Base-by-base conservation (phyloP, 768 basidiomycete genomes). In the Panellus pusillus region DNA sequence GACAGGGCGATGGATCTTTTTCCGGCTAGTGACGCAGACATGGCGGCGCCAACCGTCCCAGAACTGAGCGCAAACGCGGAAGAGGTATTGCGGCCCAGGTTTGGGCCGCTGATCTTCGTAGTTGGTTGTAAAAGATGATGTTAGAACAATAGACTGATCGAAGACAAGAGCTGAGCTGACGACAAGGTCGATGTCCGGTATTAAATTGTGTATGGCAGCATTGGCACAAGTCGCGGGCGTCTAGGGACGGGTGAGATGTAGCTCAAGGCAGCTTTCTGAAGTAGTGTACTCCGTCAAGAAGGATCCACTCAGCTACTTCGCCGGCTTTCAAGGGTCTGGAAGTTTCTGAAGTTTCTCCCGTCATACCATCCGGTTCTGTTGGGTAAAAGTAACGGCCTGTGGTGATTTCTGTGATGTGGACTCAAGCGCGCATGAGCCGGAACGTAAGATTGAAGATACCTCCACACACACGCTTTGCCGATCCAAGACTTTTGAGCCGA, bases 161-260 rank as follows among this genome's bases (percentile, higher is more conserved):
- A 27, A 24, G 27, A 27, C 38, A 29, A 61, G 60, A 54, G 64
- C 55, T 28, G 40, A 17, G 73, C 81, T 31, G 62, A 91, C 89
- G 52, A 98, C 83, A n/a, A 98, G 81, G 69, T 98, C 93, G 29
- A 98, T 90, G 65, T 90, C 87, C 2, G 85, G 86, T 67, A 86
- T 95, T 9, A 98, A 63, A 63, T 98, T 98, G 69, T 96, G 90
- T 38, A 98, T 72, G 2, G 83, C 93, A 54, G 98, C 85, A 63
- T 96, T 97, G 2, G 91, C 78, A 66, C 95, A 97, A 12, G 95
- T 90, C 4, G 94, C 93, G 4, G 95, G 91, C 9, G 92, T 93
- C 89, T 90, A 57, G 17, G n/a, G 9, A 41, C 4, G 41, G 35
- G 24, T 52, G 44, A 51, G 47, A 18, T 24, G 24, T 24, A 24